phyloP scores from a whole-genome alignment of 768 basidiomycete species.

The Pleurotus sapidus region DNA sequence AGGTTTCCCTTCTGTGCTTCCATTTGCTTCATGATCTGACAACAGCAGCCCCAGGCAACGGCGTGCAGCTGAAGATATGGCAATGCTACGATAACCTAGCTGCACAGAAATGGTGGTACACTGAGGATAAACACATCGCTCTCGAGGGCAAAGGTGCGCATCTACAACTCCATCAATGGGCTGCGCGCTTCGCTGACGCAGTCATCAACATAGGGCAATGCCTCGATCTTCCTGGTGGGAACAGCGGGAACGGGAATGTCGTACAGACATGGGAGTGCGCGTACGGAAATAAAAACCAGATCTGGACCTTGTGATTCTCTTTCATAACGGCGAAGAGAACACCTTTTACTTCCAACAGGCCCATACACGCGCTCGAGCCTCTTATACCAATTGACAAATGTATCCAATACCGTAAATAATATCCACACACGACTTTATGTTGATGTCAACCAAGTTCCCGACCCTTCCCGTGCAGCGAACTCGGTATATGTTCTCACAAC shows the following conservation, averaged over 20 bases:
- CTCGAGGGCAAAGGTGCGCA: neutral
- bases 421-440: too few relatives aligned
- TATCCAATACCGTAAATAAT: too few relatives aligned
- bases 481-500: too few relatives aligned
- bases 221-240: constrained; percentile 1
- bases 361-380: too few relatives aligned
- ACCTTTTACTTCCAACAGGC: too few relatives aligned
- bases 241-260: neutral
- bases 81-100: neutral
- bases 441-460: too few relatives aligned
- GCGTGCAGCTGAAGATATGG: constrained; percentile 3
- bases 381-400: too few relatives aligned
- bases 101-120: constrained; percentile 7
- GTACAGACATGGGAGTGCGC: constrained; percentile 6
- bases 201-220: constrained; percentile 4
- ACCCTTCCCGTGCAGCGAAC: too few relatives aligned
- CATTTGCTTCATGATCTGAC: neutral
- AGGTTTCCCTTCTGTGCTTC: neutral
- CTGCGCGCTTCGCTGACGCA: neutral
- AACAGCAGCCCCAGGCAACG: constrained; percentile 1
- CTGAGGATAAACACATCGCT: constrained; percentile 4
- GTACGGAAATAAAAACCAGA: constrained; percentile 5
- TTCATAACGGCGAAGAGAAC: too few relatives aligned
- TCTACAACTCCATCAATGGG: neutral
- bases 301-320: constrained; percentile 1